These are phyloP conservation scores for Corinectria fuckeliana DNA, from an alignment of 2,329 filamentous ascomycete species.

Conservation along the genomic window DNA sequence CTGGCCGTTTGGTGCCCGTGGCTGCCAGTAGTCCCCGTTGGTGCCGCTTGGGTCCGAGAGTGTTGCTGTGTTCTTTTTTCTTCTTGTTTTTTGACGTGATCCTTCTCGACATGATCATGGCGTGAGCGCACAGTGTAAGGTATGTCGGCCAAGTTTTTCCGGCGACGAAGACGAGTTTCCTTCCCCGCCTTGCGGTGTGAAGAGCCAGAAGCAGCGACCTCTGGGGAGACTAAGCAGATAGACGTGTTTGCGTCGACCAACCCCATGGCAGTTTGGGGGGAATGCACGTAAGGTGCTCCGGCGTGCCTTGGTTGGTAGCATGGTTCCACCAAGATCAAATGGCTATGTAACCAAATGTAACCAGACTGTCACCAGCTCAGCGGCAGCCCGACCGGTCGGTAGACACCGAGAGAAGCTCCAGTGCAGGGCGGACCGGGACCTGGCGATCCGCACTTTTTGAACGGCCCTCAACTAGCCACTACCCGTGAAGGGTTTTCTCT, in stretches of 20 bases:
- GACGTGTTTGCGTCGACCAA: not conserved
- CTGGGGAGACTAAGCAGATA: not conserved
- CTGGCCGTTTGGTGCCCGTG: not conserved
- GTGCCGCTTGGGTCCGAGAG: constrained; percentile 19
- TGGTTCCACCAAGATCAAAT: constrained; percentile 13
- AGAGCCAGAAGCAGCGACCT: constrained; percentile 13
- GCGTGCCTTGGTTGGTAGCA: constrained; percentile 1
- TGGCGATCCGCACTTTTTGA: not conserved
- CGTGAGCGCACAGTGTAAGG: constrained; percentile 30
- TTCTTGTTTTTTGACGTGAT: too few species aligned
- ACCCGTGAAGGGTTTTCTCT: not conserved
- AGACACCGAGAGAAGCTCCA: constrained; percentile 6
- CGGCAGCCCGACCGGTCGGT: constrained; percentile 3
- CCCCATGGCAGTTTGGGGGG: not conserved
- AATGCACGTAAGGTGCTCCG: not conserved
- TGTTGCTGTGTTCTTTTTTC: constrained; percentile 25
- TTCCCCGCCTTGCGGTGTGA: constrained; percentile 10
- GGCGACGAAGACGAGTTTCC: not conserved
- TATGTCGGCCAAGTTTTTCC: constrained; percentile 17
- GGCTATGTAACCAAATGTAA: constrained; percentile 11
- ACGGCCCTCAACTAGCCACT: not conserved
- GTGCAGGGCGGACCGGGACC: constrained; percentile 3
- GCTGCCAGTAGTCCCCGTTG: not conserved
- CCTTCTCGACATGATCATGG: constrained; percentile 30
- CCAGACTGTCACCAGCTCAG: constrained; percentile 4